Conservation (phyloP, 331 rosid species). For the Cydonia oblonga region DNA sequence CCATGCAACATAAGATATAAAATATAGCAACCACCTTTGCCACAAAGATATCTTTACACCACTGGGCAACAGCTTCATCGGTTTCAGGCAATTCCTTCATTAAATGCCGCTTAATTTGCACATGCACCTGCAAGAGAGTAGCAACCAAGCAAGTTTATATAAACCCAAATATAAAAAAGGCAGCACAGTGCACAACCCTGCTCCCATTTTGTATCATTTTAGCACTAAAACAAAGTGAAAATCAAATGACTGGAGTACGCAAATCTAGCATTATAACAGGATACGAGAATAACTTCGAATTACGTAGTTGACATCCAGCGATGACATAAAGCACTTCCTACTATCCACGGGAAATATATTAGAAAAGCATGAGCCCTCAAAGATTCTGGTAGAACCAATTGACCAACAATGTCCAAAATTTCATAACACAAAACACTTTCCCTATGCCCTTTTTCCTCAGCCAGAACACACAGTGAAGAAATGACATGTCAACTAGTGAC, state of each 20-base stretch:
- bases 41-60: constrained; percentile 66
- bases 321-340: not conserved
- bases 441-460: too few species aligned
- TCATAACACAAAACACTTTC: too few species aligned
- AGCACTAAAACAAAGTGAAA: not conserved
- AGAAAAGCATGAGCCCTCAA: not conserved
- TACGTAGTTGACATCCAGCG: not conserved
- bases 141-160: not conserved
- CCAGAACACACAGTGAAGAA: too few species aligned
- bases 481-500: not conserved
- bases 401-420: too few species aligned
- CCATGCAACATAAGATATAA: not conserved
- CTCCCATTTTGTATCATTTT: not conserved
- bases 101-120: constrained; percentile 73
- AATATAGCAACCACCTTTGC: constrained; percentile 44
- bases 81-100: constrained; percentile 77
- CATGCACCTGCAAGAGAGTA: constrained; percentile 54
- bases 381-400: not conserved
- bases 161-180: not conserved
- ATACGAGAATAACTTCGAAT: not conserved
- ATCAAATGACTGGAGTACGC: not conserved
- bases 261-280: not conserved
- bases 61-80: constrained; percentile 78
- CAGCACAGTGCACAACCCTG: not conserved
- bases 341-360: not conserved